These are phyloP conservation scores for Lentinula raphanica DNA, from an alignment of 768 basidiomycete species.

Conservation along the genomic window DNA sequence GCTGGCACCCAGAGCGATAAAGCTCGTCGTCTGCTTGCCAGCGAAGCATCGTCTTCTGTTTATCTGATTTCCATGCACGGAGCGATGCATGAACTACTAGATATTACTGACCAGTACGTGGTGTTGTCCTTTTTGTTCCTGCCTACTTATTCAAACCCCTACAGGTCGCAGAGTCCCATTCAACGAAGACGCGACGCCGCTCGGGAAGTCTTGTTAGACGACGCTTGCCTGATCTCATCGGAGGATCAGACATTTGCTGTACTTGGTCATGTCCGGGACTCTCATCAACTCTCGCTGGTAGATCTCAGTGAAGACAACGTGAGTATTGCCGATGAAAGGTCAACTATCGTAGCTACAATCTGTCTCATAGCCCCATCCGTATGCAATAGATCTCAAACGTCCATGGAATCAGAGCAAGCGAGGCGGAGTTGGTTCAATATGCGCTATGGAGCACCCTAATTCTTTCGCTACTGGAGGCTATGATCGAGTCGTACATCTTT, in stretches of 20 bases:
- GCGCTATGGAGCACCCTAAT: conserved; percentile 33
- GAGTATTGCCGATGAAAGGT: neutral
- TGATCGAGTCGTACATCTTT: conserved; percentile 43
- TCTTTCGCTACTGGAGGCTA: conserved; percentile 46
- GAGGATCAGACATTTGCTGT: neutral
- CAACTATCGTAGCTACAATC: neutral
- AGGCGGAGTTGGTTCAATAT: conserved; percentile 36
- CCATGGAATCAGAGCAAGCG: conserved; percentile 32
- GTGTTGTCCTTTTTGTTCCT: neutral
- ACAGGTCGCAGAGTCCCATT: neutral
- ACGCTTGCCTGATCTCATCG: neutral
- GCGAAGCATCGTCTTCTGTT: conserved; percentile 7
- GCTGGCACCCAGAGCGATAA: conserved; percentile 25
- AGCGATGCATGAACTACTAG: conserved; percentile 21
- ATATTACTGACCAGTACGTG: neutral
- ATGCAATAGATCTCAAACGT: conserved; percentile 9
- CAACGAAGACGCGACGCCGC: neutral
- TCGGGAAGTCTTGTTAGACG: neutral
- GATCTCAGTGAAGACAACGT: neutral
- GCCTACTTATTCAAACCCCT: neutral
- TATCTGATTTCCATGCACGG: conserved; percentile 36
- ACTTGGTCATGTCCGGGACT: neutral
- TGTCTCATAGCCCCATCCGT: neutral
- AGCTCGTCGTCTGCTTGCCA: conserved; percentile 31
- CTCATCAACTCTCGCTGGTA: conserved; percentile 1